phyloP scores from a whole-genome alignment of 352 stramenopile species.

The Phytophthora gonapodyides region DNA sequence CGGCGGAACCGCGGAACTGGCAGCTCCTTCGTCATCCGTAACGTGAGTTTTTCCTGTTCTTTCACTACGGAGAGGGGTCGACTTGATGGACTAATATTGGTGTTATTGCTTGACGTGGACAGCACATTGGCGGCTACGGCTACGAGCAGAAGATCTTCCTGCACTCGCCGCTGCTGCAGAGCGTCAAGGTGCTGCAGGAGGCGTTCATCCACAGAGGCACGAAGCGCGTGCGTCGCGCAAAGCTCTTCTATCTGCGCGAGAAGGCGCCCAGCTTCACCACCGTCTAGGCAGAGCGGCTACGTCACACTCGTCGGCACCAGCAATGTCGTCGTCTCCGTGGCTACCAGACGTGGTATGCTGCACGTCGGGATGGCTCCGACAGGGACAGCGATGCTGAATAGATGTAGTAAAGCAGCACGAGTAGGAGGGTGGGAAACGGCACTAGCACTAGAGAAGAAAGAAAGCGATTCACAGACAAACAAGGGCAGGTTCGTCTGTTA shows the following conservation, averaged over 20 bases:
- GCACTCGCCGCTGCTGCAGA: conserved; percentile 88
- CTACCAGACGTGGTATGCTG: neutral
- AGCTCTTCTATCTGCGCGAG: conserved; percentile 90
- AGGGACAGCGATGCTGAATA: conserved; percentile 12
- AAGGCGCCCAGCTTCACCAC: conserved; percentile 84
- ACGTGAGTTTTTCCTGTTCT: conserved; percentile 51
- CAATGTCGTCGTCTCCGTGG: conserved; percentile 1
- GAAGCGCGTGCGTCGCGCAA: conserved; percentile 89
- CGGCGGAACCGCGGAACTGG: conserved; percentile 79
- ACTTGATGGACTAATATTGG: conserved; percentile 7
- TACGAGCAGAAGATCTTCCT: conserved; percentile 91
- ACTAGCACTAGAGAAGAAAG: conserved; percentile 37
- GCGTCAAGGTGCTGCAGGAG: conserved; percentile 86
- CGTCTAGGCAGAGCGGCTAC: conserved; percentile 48
- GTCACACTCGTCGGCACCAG: conserved; percentile 18
- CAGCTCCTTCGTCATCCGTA: conserved; percentile 87
- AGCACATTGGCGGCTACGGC: conserved; percentile 86
- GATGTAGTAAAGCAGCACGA: conserved; percentile 29
- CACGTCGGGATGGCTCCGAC: conserved; percentile 1
- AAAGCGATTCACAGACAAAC: conserved; percentile 31
- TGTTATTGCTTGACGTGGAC: neutral
- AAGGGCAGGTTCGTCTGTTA: conserved; percentile 28
- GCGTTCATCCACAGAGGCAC: conserved; percentile 93
- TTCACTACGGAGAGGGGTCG: neutral
- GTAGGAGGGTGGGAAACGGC: conserved; percentile 15